Conservation (phyloP, 805 yeast species). For the Candida peoriensis region DNA sequence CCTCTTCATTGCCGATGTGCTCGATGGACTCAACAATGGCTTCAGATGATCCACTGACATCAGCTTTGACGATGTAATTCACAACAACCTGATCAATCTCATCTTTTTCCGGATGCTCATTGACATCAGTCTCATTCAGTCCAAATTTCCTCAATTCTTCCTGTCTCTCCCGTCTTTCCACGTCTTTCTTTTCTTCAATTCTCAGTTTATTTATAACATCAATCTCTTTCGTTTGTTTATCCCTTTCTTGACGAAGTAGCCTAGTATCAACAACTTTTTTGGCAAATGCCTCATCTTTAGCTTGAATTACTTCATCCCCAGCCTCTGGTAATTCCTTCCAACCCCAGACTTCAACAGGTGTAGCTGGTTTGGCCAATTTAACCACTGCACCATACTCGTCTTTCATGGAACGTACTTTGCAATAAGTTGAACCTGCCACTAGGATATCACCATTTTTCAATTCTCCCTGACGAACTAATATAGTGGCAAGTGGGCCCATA, state of each 20-base stretch:
- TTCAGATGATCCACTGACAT: slow-evolving; percentile 92
- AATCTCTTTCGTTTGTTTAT: slow-evolving; percentile 57
- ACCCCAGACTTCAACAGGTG: slow-evolving; percentile 87
- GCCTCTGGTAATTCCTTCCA: slow-evolving; percentile 93
- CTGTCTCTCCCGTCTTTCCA: slow-evolving; percentile 46
- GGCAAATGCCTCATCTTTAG: slow-evolving; percentile 67
- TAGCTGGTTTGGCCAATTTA: slow-evolving; percentile 73
- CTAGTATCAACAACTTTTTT: slow-evolving; percentile 71
- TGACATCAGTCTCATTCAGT: slow-evolving; percentile 35
- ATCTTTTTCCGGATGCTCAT: slow-evolving; percentile 17
- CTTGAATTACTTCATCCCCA: slow-evolving; percentile 80
- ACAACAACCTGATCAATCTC: slow-evolving; percentile 28
- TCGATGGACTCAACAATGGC: slow-evolving; percentile 81
- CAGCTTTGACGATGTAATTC: slow-evolving; percentile 77
- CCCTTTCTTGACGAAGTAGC: slow-evolving; percentile 50
- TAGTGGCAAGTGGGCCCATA: slow-evolving; percentile 81
- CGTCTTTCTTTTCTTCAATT: slow-evolving; percentile 45
- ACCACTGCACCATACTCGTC: slow-evolving; percentile 67
- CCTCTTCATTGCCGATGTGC: slow-evolving; percentile 85
- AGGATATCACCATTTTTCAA: slow-evolving; percentile 64
- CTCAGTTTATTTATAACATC: slow-evolving; percentile 68
- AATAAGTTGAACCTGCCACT: slow-evolving; percentile 83
- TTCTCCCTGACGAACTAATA: slow-evolving; percentile 75
- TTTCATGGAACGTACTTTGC: slow-evolving; percentile 74
- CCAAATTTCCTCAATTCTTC: slow-evolving; percentile 61